Conservation (phyloP, 2,329 filamentous ascomycete species). For the Delphinella strobiligena region DNA sequence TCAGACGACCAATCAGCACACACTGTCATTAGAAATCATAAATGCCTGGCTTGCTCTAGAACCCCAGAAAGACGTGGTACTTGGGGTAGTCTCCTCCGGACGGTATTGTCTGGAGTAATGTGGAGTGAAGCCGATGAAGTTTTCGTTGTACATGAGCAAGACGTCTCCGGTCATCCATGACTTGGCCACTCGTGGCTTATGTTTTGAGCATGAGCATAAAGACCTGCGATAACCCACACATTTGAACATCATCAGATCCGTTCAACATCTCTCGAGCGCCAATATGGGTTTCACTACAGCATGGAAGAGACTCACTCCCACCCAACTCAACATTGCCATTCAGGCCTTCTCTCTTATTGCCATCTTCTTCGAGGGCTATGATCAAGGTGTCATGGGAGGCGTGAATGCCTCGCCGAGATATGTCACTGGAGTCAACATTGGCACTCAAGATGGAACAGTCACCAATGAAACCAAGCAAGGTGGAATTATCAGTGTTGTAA, state of each 20-base stretch:
- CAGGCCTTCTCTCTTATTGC: conserved; percentile 22
- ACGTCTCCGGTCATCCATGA: no score
- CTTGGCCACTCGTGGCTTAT: no score
- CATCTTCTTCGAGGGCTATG: conserved; percentile 36
- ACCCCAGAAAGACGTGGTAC: no score
- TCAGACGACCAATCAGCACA: no score
- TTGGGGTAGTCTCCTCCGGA: no score
- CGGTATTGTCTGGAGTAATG: no score
- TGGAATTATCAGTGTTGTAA: conserved; percentile 36
- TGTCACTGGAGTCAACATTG: conserved; percentile 34
- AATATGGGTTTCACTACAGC: conserved; percentile 28
- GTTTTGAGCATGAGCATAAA: not conserved
- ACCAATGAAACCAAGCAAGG: conserved; percentile 39
- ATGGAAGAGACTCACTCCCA: conserved; percentile 32
- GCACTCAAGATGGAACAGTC: conserved; percentile 31
- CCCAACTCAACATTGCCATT: conserved; percentile 29
- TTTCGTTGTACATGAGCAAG: no score
- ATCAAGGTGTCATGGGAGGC: conserved; percentile 43
- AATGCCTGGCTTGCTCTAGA: no score
- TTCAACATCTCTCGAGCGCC: not conserved
- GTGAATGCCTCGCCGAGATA: conserved; percentile 34
- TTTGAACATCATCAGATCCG: not conserved
- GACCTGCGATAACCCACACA: not conserved
- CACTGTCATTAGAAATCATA: no score
- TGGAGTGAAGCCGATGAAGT: no score